Percentiles rank a stretch among this genome's conserved stretches.
Conservation (phyloP, 306 rosid genomes). For the Gleditsia sinensis region DNA sequence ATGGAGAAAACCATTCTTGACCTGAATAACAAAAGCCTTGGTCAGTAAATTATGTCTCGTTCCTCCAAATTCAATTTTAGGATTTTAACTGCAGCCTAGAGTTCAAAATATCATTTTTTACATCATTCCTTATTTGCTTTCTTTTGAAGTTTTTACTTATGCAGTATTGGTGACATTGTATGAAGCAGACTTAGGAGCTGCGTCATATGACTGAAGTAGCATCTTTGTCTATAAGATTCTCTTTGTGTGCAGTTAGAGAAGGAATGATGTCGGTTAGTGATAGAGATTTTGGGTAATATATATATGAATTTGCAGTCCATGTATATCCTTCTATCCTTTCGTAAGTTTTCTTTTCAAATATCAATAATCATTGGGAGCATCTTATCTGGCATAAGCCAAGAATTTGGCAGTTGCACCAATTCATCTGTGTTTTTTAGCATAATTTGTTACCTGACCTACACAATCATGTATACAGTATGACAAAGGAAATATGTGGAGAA, state of each 20-base stretch:
- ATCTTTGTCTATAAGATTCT: neutral
- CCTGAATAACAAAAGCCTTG: too few relatives aligned
- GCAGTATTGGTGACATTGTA: neutral
- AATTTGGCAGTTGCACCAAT: neutral
- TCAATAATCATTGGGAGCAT: neutral
- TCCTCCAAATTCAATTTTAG: too few relatives aligned
- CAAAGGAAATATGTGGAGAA: neutral
- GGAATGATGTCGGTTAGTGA: too few relatives aligned
- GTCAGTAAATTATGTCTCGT: too few relatives aligned
- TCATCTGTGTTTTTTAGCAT: neutral
- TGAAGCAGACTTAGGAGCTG: neutral
- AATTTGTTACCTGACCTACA: neutral
- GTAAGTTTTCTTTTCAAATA: neutral
- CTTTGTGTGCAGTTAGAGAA: neutral
- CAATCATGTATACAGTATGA: neutral
- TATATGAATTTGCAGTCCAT: too few relatives aligned
- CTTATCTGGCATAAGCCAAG: neutral
- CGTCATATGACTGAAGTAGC: neutral
- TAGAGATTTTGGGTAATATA: too few relatives aligned
- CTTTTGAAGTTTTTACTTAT: too few relatives aligned
- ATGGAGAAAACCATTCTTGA: too few relatives aligned
- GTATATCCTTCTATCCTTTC: neutral
- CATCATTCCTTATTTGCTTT: too few relatives aligned
- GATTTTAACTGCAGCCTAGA: too few relatives aligned
- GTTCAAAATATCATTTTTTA: too few relatives aligned